A percentile compares a stretch with the other conserved stretches of the same genome.
phyloP scores from a whole-genome alignment of 805 yeast species.

The Myxozyma sirexii region DNA sequence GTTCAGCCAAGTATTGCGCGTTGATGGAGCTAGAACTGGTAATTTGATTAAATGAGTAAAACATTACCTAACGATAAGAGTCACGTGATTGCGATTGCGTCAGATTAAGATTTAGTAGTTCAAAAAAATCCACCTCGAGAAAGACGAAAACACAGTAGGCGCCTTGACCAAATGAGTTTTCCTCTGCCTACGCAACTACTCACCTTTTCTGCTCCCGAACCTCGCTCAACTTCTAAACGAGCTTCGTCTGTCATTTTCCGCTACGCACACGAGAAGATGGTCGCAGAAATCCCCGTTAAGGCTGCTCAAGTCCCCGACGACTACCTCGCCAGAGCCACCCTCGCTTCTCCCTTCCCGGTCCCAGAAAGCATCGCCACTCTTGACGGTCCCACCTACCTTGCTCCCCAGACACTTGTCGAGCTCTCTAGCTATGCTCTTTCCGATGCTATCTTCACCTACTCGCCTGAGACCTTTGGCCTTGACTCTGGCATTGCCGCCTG shows the following conservation, averaged over 20 bases:
- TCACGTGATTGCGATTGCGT: slow-evolving; percentile 1
- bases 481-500: slow-evolving; percentile 65
- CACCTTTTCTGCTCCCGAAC: slow-evolving; percentile 9
- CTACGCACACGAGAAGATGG: slow-evolving; percentile 7
- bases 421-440: slow-evolving; percentile 40
- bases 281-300: slow-evolving; percentile 6
- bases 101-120: background rate
- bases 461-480: slow-evolving; percentile 62
- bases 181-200: slow-evolving; percentile 4
- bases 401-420: slow-evolving; percentile 34
- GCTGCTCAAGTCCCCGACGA: slow-evolving; percentile 1
- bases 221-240: slow-evolving; percentile 4
- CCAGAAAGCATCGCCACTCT: slow-evolving; percentile 21
- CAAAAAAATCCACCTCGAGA: background rate
- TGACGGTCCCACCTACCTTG: slow-evolving; percentile 28
- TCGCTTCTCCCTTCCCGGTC: slow-evolving; percentile 22
- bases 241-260: slow-evolving; percentile 4
- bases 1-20: too few species aligned
- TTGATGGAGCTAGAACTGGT: background rate
- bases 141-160: background rate
- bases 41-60: too few species aligned
- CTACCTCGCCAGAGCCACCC: slow-evolving; percentile 8
- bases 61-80: background rate
- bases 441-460: slow-evolving; percentile 60
- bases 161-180: slow-evolving; percentile 4